Conservation (phyloP, 2,329 filamentous ascomycete species). For the Colletotrichum sp. region DNA sequence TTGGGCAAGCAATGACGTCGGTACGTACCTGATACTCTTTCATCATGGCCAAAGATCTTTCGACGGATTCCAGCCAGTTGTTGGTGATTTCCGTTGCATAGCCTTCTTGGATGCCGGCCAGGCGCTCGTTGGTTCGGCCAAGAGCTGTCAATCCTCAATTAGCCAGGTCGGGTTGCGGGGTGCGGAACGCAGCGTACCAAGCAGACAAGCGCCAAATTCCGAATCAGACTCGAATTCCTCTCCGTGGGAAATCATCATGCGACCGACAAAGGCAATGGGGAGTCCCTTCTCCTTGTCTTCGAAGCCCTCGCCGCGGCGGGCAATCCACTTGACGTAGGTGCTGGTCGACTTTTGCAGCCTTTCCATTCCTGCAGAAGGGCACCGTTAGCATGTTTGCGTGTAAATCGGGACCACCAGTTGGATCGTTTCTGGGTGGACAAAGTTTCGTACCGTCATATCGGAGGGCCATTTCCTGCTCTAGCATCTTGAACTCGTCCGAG, state of each 20-base stretch:
- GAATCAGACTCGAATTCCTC: constrained; percentile 93
- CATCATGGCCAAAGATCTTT: constrained; percentile 90
- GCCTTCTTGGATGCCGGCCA: constrained; percentile 83
- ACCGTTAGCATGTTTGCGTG: constrained; percentile 1
- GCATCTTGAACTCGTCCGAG: constrained; percentile 87
- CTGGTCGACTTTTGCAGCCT: constrained; percentile 86
- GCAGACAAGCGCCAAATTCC: constrained; percentile 87
- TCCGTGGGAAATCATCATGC: constrained; percentile 85
- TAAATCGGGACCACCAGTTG: background rate
- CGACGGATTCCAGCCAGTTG: constrained; percentile 90
- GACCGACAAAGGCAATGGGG: constrained; percentile 79
- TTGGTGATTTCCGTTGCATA: constrained; percentile 80
- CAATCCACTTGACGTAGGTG: constrained; percentile 85
- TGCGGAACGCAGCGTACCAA: constrained; percentile 53
- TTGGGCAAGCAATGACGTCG: constrained; percentile 5
- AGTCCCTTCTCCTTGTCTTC: constrained; percentile 89
- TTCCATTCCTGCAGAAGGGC: constrained; percentile 76
- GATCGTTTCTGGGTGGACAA: background rate
- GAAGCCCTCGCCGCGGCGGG: constrained; percentile 77
- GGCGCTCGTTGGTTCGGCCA: constrained; percentile 86
- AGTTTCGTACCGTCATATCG: constrained; percentile 79
- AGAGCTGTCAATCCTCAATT: constrained; percentile 55
- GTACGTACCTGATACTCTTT: constrained; percentile 89
- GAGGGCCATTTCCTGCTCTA: constrained; percentile 90
- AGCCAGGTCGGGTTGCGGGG: background rate